These are phyloP conservation scores for Elsinoe ampelina DNA, from an alignment of 2,329 filamentous ascomycete species.

Conservation along the genomic window DNA sequence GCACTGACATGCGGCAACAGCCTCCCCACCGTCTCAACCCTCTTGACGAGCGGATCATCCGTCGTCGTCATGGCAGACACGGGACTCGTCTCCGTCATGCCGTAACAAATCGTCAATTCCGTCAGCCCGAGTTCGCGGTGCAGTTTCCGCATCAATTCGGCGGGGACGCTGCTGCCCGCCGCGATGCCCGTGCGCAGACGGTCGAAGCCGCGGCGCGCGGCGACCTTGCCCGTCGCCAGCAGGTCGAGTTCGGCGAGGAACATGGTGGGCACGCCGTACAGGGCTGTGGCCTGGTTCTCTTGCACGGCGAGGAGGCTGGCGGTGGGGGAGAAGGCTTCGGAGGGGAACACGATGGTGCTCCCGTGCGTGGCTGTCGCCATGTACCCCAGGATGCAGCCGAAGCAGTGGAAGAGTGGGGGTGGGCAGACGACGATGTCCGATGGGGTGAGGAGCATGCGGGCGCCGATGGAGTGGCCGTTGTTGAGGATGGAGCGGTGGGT, in stretches of 20 bases:
- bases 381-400: constrained; percentile 85
- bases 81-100: constrained; percentile 84
- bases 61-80: constrained; percentile 72
- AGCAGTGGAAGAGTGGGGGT: constrained; percentile 59
- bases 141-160: constrained; percentile 67
- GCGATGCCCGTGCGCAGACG: constrained; percentile 81
- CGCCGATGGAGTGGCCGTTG: constrained; percentile 76
- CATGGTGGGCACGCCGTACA: constrained; percentile 94
- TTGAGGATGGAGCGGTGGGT: constrained; percentile 82
- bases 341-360: constrained; percentile 72
- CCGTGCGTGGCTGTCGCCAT: constrained; percentile 88
- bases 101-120: constrained; percentile 88
- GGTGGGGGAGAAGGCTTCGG: constrained; percentile 73
- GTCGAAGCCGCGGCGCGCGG: constrained; percentile 46
- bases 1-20: constrained; percentile 71
- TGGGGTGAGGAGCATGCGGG: constrained; percentile 70
- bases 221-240: constrained; percentile 44
- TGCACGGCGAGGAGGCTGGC: constrained; percentile 59
- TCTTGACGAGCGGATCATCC: constrained; percentile 60
- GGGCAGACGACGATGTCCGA: constrained; percentile 60
- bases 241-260: constrained; percentile 80
- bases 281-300: constrained; percentile 54
- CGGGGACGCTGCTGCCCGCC: constrained; percentile 76
- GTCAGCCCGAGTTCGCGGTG: constrained; percentile 65
- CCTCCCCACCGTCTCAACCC: constrained; percentile 68